Percentiles rank a stretch among this genome's conserved stretches.
Conservation (phyloP, 208 protist species). For the Trypanosoma brucei region DNA sequence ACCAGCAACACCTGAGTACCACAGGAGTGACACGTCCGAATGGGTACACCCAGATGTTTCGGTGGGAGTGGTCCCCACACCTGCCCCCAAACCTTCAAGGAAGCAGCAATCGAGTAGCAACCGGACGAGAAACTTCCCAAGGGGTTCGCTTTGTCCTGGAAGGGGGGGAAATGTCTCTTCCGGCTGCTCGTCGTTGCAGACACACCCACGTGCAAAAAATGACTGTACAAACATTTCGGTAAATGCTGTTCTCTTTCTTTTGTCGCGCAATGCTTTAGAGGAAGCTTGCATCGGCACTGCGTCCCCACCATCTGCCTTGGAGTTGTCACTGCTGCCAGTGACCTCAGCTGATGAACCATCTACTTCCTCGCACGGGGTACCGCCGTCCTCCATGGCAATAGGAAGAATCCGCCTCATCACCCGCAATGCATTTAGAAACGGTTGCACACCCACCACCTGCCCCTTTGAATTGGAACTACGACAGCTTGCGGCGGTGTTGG, state of each 20-base stretch:
- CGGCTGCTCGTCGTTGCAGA: conserved; percentile 52
- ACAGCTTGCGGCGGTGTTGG: conserved; percentile 20
- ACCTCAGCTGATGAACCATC: not conserved
- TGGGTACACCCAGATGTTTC: conserved; percentile 26
- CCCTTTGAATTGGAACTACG: conserved; percentile 3
- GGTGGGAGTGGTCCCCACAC: not conserved
- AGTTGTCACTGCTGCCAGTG: no score
- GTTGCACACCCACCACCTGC: not conserved
- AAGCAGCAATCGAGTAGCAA: conserved; percentile 85
- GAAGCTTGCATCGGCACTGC: not conserved
- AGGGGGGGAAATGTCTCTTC: conserved; percentile 43
- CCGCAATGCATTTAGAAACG: conserved; percentile 47
- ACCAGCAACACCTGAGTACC: conserved; percentile 54
- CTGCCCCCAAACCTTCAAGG: conserved; percentile 62
- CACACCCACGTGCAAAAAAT: conserved; percentile 70
- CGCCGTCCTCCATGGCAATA: conserved; percentile 59
- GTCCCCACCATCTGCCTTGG: not conserved
- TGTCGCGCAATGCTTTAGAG: not conserved
- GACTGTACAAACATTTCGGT: conserved; percentile 59
- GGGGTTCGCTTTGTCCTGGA: conserved; percentile 23
- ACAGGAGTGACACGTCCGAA: conserved; percentile 49
- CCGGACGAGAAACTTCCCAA: conserved; percentile 52
- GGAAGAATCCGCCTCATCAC: conserved; percentile 64
- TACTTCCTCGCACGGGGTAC: conserved; percentile 17
- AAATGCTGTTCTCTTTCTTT: conserved; percentile 27